Base-by-base conservation (phyloP, 208 protist genomes). In the Naegleria fowleri region DNA sequence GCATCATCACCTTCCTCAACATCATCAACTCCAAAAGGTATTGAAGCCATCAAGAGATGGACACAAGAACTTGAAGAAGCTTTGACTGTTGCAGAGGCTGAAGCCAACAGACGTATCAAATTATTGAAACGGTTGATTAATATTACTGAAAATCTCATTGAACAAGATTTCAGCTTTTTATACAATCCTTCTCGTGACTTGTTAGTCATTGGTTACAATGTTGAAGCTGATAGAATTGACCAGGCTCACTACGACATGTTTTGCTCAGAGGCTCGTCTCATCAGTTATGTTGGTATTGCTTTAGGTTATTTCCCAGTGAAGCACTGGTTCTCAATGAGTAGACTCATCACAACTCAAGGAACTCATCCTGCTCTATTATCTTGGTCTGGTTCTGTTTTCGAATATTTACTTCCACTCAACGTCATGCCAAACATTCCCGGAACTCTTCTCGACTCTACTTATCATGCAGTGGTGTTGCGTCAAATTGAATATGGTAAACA, bases 401-500 rank as follows among this genome's bases (percentile, higher is more conserved):
- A 88, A 58, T 88, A 88, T 58, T 58, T 88, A 19, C 22, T 88
- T 1, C 85, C 85, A 29, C 85, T 88, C 6, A 40, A 40, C 9
- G 85, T 88, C 9, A 88, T 88, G 85, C 85, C 85, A 38, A 88
- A 29, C n/a, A 36, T 88, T 51, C 85, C 85, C 6, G 85, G 85
- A 19, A 88, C 85, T 38, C 36, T 88, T 2, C 33, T 88, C 9
- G 85, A 88, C 58, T 39, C 19, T 15, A 88, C 85, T 0, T 88
- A 88, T 29, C 25, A 48, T 36, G 25, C 41, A 38, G 85, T 88
- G 0, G 85, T 88, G 0, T 40, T 40, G 19, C 85, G 85, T 88
- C 85, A 88, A 88, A 88, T 88, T 58, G 85, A 88, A 88, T 88
- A 88, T 39, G 85, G 85, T 88, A 39, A 88, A 58, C 85, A 88